A percentile compares a stretch with the other conserved stretches of the same genome.
phyloP scores from a whole-genome alignment of 2,329 filamentous ascomycete genomes.

The Colletotrichum liaoningense region DNA sequence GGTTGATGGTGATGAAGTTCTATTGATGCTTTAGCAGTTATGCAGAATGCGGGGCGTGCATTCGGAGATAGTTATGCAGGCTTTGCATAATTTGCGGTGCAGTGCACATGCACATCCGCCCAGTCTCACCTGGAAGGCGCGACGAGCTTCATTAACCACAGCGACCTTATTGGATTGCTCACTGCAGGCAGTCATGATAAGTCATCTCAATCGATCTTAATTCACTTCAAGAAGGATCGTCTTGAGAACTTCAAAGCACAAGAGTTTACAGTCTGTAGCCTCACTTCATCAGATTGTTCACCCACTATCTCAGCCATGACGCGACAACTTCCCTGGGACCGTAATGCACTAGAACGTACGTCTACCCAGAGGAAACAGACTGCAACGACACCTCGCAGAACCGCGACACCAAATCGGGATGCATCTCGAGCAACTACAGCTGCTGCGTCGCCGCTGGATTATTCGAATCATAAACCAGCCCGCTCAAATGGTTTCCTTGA shows the following conservation, averaged over 20 bases:
- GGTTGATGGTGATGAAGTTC: neutral
- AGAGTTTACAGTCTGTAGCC: no score
- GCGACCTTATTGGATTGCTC: neutral
- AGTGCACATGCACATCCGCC: neutral
- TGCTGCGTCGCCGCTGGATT: neutral
- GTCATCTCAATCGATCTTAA: neutral
- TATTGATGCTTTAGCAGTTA: neutral
- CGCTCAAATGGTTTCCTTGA: slow-evolving; percentile 1
- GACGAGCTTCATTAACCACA: neutral
- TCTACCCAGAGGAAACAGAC: neutral
- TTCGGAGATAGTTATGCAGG: neutral
- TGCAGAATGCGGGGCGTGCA: neutral
- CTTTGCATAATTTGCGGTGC: slow-evolving; percentile 3
- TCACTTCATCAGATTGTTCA: neutral
- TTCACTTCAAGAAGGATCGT: neutral
- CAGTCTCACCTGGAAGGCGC: neutral
- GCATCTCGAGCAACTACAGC: neutral
- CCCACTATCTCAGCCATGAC: slow-evolving; percentile 51
- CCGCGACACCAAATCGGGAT: neutral
- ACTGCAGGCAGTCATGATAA: neutral
- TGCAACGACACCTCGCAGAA: neutral
- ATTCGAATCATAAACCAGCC: neutral
- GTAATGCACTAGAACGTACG: slow-evolving; percentile 1
- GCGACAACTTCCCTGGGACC: slow-evolving; percentile 60
- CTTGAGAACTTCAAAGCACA: no score